A percentile compares a stretch with the other conserved stretches of the same genome.
Evolutionary conservation across 2,329 filamentous ascomycete species (phyloP).

Genomic region (Xylariaceae sp.): DNA sequence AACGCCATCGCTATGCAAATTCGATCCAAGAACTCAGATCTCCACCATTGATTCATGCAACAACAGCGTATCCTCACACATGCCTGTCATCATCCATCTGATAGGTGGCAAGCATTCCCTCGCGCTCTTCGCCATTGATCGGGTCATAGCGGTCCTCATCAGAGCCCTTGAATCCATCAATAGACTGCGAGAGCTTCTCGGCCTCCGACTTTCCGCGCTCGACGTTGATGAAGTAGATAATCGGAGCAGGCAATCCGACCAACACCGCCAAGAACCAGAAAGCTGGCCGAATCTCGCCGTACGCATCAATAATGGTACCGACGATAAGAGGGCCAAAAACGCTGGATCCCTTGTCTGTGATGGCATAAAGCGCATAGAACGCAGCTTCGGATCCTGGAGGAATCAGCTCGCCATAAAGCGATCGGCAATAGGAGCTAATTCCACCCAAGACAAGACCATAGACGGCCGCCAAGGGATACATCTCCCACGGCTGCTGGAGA

Average conservation of each 20-base stretch:
- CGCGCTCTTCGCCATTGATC: constrained; percentile 28
- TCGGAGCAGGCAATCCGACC: constrained; percentile 76
- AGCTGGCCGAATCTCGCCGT: constrained; percentile 74
- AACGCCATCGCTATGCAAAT: constrained; percentile 44
- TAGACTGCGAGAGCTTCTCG: constrained; percentile 54
- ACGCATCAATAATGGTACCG: constrained; percentile 80
- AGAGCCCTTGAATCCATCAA: constrained; percentile 46
- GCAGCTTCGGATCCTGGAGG: constrained; percentile 91
- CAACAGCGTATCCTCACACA: constrained; percentile 5
- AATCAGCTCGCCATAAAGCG: constrained; percentile 87
- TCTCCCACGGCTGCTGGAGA: constrained; percentile 92
- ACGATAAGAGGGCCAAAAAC: constrained; percentile 94
- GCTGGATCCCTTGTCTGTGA: constrained; percentile 93
- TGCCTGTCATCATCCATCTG: constrained; percentile 30
- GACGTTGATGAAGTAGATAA: constrained; percentile 82
- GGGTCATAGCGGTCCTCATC: constrained; percentile 21
- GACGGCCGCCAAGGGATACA: constrained; percentile 85
- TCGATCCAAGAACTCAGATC: constrained; percentile 3
- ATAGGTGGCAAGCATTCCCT: constrained; percentile 34
- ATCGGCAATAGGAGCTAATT: constrained; percentile 84
- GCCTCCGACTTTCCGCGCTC: constrained; percentile 70
- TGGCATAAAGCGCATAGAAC: constrained; percentile 94
- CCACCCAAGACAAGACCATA: constrained; percentile 96
- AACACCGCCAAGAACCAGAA: constrained; percentile 87
- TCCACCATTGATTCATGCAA: not conserved